Base-by-base conservation (phyloP, 176 grass and related monocot genomes). In the Ananas comosus region DNA sequence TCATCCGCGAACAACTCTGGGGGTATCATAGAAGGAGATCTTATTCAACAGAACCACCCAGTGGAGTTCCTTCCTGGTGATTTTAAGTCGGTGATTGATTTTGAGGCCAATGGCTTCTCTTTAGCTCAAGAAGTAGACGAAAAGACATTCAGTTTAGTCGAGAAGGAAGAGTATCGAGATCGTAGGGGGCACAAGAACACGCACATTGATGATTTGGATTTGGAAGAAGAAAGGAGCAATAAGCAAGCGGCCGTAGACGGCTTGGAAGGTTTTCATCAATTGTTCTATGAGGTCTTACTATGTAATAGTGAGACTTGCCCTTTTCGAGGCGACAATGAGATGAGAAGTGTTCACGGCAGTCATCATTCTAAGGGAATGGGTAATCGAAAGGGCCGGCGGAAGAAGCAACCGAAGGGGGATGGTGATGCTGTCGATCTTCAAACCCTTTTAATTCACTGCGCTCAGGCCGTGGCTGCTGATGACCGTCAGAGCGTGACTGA, bases 211-310 rank as follows among this genome's bases (percentile, higher is more conserved):
- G 64, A 16, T 10, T 17, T 80, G 48, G 64, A 77, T 28, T 11
- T 49, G 16, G 83, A 85, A 67, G 64, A 68, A 69, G 64, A 74
- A 13, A 67, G 50, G 12, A 80, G 69, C 14, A 42, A 42, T 42
- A 85, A 85, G 65, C 83, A 85, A n/a, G 63, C 58, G 0, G 73
- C 83, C 27, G 5, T 77, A 23, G 76, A 49, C 2, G 83, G 80
- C 0, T 77, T 72, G 78, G 83, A 85, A 69, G 73, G 54, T 1
- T 9, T 81, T 17, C 64, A 78, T 21, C 73, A 85, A 50, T 80
- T 85, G 83, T 85, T 85, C 72, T 77, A 85, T 65, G 69, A 77
- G 13, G 64, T 85, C 8, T 69, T 85, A 28, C 51, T 85, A 5
- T 85, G 83, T 49, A 57, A 9, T 13, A 64, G 65, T 23, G 8